Evolutionary conservation across 139 green algal species (phyloP), one percentile per base, ranked within the genome.

Genomic region (Spirogloea muscicola): DNA sequence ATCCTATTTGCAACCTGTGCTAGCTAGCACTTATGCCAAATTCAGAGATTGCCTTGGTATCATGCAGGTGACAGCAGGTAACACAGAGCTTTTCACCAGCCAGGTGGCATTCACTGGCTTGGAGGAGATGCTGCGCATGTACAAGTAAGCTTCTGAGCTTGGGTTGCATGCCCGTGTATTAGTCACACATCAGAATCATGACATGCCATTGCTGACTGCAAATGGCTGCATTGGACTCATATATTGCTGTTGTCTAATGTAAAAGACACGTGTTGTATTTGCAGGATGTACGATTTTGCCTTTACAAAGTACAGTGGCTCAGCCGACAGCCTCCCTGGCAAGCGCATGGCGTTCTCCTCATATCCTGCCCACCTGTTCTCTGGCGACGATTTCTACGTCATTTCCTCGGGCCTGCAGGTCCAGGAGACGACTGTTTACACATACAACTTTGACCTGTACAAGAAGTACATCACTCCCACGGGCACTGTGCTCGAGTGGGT

Each of bases 361-460:
- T 92, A 91, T 75, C 86, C 87, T 1, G 84, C 82, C 76, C 67
- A 13, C 38, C n/a, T 39, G 7, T 48, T 58, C 31, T 61, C 69
- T 44, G 74, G 84, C 7, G 83, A 89, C 58, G 80, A 87, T 51
- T 86, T 85, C 39, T 91, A 90, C 84, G 67, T 93, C 38, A 72
- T 89, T 31, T 65, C 72, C 49, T 77, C 57, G 0, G 68, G 80
- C 0, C 37, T 91, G 57, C 38, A 37, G 0, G 34, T 68, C 6
- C 61, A 70, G 40, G 64, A 73, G 64, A 73, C 64, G 40, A 73
- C 43, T 33, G 60, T 73, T 7, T 42, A 44, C 13, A 59, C 38
- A 9, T 7, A 61, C 64, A 60, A 60, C 64, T 31, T 74, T 89
- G 4, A 82, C 85, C 16, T 85, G 87, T 79, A 92, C 87, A 40